Evolutionary conservation across 2,329 filamentous ascomycete species (phyloP).

Genomic region (Coniochaeta hoffmannii): DNA sequence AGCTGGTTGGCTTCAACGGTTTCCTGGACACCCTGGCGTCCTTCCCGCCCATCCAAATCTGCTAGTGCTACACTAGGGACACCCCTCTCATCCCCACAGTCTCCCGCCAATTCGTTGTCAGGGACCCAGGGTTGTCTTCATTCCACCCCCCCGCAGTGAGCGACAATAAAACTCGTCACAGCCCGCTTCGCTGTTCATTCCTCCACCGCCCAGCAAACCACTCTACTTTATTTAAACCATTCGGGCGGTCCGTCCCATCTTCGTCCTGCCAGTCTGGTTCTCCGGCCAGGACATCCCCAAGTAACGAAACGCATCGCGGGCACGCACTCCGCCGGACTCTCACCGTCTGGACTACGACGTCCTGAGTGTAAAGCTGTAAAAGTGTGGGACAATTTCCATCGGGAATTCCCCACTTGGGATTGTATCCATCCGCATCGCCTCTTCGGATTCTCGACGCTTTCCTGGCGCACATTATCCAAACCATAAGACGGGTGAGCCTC

Average conservation of each 20-base stretch:
- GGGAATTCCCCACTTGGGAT: background rate
- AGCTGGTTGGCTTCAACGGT: constrained; percentile 1
- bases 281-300: background rate
- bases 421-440: background rate
- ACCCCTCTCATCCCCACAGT: background rate
- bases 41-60: background rate
- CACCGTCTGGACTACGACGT: background rate
- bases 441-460: background rate
- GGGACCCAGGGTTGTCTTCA: constrained; percentile 1
- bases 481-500: background rate
- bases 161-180: constrained; percentile 4
- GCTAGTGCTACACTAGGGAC: background rate
- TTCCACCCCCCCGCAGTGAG: constrained; percentile 2
- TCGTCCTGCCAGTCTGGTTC: background rate
- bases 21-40: background rate
- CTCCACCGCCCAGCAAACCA: background rate
- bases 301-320: background rate
- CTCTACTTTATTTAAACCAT: background rate
- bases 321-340: background rate
- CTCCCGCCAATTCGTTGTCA: constrained; percentile 2
- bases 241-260: background rate
- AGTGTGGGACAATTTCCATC: background rate
- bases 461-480: background rate
- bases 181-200: constrained; percentile 1
- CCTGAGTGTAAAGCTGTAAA: no score